Conservation (phyloP, 2,329 filamentous ascomycete genomes). For the Sporothrix pseudoabietina region DNA sequence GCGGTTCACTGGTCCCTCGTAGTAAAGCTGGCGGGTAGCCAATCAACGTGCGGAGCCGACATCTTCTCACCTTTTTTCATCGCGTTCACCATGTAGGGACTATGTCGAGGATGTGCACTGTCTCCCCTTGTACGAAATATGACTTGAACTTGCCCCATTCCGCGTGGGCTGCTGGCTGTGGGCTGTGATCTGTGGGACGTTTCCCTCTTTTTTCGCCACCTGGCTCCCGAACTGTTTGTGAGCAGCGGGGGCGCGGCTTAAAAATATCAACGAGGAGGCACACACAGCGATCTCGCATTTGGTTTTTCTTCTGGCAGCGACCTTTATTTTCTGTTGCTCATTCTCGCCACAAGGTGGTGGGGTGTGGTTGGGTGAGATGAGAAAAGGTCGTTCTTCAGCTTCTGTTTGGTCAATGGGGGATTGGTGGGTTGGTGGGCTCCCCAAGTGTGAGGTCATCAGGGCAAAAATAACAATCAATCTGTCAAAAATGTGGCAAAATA, state of each 20-base stretch:
- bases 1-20: conserved; percentile 7
- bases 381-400: not conserved
- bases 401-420: conserved; percentile 22
- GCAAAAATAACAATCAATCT: not conserved
- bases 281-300: conserved; percentile 1
- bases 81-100: not conserved
- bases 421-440: not conserved
- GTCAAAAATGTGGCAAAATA: not conserved
- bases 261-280: not conserved
- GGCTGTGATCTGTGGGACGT: not conserved
- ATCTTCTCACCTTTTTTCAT: conserved; percentile 1
- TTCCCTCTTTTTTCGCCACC: conserved; percentile 1
- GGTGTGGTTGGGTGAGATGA: conserved; percentile 6
- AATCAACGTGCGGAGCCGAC: conserved; percentile 4
- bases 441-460: conserved; percentile 18
- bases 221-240: not conserved
- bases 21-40: not conserved
- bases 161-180: not conserved
- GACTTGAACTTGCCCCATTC: not conserved
- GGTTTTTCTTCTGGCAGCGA: not conserved
- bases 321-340: not conserved
- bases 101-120: not conserved
- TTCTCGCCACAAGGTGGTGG: not conserved
- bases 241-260: conserved; percentile 2
- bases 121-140: not conserved